Percentiles rank a stretch among this genome's conserved stretches.
Conservation (phyloP, 2,329 filamentous ascomycete species). For the Elsinoe necatrix region DNA sequence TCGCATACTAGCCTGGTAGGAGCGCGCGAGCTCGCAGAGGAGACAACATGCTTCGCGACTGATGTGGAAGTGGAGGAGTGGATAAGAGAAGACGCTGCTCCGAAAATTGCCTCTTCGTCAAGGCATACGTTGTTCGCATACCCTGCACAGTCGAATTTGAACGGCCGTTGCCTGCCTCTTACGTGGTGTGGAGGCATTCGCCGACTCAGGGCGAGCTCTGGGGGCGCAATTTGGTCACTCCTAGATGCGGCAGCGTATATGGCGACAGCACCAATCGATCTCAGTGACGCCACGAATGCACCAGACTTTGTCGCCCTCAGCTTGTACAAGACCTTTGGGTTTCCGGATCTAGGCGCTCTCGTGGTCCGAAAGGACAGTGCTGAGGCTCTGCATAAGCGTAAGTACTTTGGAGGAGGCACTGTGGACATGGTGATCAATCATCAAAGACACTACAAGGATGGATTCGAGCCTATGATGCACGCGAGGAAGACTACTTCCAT, state of each 20-base stretch:
- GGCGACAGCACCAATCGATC: conserved; percentile 66
- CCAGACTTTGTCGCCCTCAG: conserved; percentile 85
- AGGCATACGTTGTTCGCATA: conserved; percentile 59
- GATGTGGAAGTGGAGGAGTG: conserved; percentile 58
- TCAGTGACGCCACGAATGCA: conserved; percentile 51
- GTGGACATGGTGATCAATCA: conserved; percentile 71
- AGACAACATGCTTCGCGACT: conserved; percentile 56
- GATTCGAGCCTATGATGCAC: conserved; percentile 71
- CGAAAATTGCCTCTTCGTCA: conserved; percentile 24
- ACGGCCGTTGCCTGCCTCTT: conserved; percentile 66
- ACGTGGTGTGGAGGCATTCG: conserved; percentile 49
- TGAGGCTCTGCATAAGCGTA: conserved; percentile 52
- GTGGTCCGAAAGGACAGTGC: conserved; percentile 68
- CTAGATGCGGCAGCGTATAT: conserved; percentile 77
- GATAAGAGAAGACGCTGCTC: conserved; percentile 36
- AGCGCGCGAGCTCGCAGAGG: conserved; percentile 59
- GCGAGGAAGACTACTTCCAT: conserved; percentile 59
- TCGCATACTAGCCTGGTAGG: conserved; percentile 85
- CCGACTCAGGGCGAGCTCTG: conserved; percentile 30
- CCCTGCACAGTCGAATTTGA: conserved; percentile 89
- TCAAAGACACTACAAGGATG: conserved; percentile 24
- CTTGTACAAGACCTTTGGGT: conserved; percentile 95
- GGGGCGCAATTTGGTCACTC: conserved; percentile 49
- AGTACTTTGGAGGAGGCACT: conserved; percentile 89
- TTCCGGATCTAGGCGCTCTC: conserved; percentile 80